Base-by-base conservation (phyloP, 2,329 filamentous ascomycete species). In the Colletotrichum lentis region DNA sequence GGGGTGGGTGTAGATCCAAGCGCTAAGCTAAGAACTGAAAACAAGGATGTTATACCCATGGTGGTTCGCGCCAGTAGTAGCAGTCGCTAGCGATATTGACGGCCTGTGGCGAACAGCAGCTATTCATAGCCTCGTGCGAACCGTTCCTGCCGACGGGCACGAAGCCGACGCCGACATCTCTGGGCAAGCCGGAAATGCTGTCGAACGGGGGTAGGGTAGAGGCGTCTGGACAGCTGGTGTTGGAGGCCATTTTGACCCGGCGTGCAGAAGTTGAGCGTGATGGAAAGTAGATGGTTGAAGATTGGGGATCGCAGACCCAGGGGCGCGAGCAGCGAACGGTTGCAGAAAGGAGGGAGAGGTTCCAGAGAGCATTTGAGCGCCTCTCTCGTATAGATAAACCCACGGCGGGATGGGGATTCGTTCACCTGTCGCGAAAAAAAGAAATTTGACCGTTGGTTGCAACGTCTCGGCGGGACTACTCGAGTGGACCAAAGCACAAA, bases 61-160 rank as follows among this genome's bases (percentile, higher is more conserved):
- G 27, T 31, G 8, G 27, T 47, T 47, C 60, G 52, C 50, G 49
- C 60, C 49, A 56, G 27, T 63, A 55, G 20, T 53, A 60, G 41
- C 46, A 60, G 24, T 55, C n/a, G 52, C 2, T 3, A 22, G 59
- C 49, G 2, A 62, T 55, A n/a, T 22, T 62, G 24, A 62, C 59
- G 22, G 39, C n/a, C n/a, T 44, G 16, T 18, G 49, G 59, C 16
- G 49, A 62, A 37, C 59, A 55, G 59, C 59, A 62, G 0, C 22
- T 7, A 11, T 7, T 22, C 59, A 62, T 62, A 0, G 59, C 59
- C 24, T n/a, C 59, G 39, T 55, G 39, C 2, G 59, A 62, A 0
- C 59, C 59, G 20, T 62, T 62, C 4, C 59, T 31, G 27, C 59
- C 24, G 12, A 62, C 16, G 39, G 49, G 49, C 27, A 62, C 49